Conservation (phyloP, 2,329 filamentous ascomycete genomes). For the Ophiostoma montium region DNA sequence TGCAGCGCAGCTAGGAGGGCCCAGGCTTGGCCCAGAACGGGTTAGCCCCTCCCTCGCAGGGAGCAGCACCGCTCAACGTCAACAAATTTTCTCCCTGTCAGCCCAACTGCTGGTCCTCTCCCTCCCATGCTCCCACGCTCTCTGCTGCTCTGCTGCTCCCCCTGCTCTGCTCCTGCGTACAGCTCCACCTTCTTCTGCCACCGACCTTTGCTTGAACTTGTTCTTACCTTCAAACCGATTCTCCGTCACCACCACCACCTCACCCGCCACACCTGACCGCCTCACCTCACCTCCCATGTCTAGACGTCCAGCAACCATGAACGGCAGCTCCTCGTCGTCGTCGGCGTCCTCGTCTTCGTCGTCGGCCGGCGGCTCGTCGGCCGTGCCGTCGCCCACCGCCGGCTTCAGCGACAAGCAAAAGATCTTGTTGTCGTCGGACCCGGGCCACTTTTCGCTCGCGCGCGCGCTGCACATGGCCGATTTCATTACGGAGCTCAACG, state of each 20-base stretch:
- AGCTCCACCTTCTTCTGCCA: background rate
- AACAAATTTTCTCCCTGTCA: conserved; percentile 3
- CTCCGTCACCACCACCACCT: background rate
- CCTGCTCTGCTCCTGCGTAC: background rate
- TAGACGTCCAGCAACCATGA: conserved; percentile 10
- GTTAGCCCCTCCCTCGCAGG: background rate
- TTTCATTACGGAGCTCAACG: conserved; percentile 70
- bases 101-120: background rate
- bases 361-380: too few relatives aligned
- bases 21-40: background rate
- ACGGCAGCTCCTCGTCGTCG: conserved; percentile 1
- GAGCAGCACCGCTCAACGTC: conserved; percentile 2
- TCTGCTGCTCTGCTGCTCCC: background rate
- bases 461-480: conserved; percentile 65
- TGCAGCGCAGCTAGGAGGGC: background rate
- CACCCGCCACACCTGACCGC: background rate
- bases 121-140: background rate
- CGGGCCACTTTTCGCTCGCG: conserved; percentile 59
- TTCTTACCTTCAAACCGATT: too few relatives aligned
- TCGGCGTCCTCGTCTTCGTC: too few relatives aligned
- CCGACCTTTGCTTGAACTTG: background rate
- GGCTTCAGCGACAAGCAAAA: conserved; percentile 54
- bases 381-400: background rate
- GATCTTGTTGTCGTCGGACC: conserved; percentile 52
- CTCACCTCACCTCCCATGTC: conserved; percentile 10